Conservation (phyloP, 2,329 filamentous ascomycete species). For the Pezicula rhizophila region DNA sequence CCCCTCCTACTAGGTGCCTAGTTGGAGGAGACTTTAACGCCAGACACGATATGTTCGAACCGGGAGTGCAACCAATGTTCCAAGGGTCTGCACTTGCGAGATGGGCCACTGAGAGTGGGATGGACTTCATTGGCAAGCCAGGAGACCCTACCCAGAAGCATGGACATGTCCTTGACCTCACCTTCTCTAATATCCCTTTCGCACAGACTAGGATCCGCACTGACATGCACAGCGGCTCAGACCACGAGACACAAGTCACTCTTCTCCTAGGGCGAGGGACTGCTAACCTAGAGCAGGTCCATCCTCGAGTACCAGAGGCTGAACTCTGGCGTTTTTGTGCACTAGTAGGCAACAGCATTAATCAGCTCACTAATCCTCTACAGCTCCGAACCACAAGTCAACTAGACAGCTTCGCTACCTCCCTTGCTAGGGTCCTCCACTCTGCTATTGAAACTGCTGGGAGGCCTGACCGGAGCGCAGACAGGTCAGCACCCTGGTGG, state of each 20-base stretch:
- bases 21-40: background rate
- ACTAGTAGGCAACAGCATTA: too few relatives aligned
- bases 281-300: too few relatives aligned
- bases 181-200: background rate
- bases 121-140: background rate
- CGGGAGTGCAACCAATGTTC: background rate
- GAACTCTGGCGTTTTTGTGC: too few relatives aligned
- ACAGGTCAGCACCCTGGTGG: background rate
- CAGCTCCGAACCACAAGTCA: too few relatives aligned
- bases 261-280: too few relatives aligned
- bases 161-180: background rate
- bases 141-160: background rate
- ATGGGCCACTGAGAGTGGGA: background rate
- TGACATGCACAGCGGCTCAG: background rate
- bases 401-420: background rate
- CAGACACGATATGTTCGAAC: background rate
- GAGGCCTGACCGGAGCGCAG: background rate
- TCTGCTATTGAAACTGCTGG: background rate
- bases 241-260: background rate
- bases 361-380: too few relatives aligned
- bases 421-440: background rate
- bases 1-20: background rate
- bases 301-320: too few relatives aligned
- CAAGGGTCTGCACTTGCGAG: background rate
- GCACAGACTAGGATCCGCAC: background rate